A percentile compares a stretch with the other conserved stretches of the same genome.
Conservation (phyloP, 2,329 filamentous ascomycete genomes). For the Colletotrichum abscissum region DNA sequence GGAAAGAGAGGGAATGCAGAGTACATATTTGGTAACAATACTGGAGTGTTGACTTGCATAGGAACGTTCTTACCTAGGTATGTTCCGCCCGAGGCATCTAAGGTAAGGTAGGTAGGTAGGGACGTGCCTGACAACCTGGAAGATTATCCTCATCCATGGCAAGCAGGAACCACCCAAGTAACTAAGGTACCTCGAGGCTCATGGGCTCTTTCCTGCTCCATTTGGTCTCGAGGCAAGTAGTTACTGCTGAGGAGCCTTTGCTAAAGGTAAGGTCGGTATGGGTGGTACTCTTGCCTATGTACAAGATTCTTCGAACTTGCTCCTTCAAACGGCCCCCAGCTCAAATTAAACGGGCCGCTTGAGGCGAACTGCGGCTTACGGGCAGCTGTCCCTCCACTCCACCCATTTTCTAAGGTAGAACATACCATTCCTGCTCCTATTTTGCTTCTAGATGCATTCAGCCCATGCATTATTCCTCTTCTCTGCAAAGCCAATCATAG, state of each 20-base stretch:
- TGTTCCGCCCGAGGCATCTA: too few species aligned
- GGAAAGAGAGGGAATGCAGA: not conserved
- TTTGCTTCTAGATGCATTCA: slow-evolving; percentile 33
- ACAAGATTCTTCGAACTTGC: too few species aligned
- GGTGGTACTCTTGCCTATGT: too few species aligned
- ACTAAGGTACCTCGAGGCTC: too few species aligned
- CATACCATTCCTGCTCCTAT: slow-evolving; percentile 15
- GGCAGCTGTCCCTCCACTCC: not conserved
- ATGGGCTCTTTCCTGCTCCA: too few species aligned
- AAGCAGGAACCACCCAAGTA: too few species aligned
- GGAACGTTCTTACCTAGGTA: not conserved
- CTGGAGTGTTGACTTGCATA: not conserved
- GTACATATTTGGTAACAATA: not conserved
- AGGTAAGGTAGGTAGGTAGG: too few species aligned
- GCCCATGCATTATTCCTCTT: slow-evolving; percentile 16
- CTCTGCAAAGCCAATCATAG: slow-evolving; percentile 2
- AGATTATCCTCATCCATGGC: not conserved
- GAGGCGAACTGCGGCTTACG: not conserved
- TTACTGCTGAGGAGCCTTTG: too few species aligned
- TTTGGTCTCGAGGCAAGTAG: too few species aligned
- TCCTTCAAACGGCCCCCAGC: too few species aligned
- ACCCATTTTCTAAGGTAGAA: slow-evolving; percentile 3
- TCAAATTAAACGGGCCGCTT: too few species aligned
- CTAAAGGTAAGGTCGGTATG: too few species aligned
- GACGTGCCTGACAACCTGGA: not conserved